phyloP scores from a whole-genome alignment of 345 rosid genomes.

The Citrus unshiu region DNA sequence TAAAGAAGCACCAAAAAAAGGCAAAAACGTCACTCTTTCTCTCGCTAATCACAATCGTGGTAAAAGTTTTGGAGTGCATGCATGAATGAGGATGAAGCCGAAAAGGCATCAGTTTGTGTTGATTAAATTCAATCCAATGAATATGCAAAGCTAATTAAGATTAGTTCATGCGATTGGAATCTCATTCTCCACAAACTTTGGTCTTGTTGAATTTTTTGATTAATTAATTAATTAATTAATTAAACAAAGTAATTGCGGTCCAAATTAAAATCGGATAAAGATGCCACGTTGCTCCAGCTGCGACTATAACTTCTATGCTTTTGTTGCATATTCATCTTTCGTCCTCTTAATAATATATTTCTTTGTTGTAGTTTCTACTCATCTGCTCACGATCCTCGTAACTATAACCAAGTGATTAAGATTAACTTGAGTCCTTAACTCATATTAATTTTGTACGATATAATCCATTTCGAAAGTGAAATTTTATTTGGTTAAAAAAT shows the following conservation, averaged over 20 bases:
- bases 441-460: too few relatives aligned
- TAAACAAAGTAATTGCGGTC: background rate
- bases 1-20: slow-evolving; percentile 2
- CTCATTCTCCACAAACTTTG: slow-evolving; percentile 17
- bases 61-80: background rate
- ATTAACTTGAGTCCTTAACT: background rate
- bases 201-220: background rate
- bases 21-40: slow-evolving; percentile 8
- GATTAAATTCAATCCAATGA: background rate
- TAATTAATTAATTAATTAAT: background rate
- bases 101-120: background rate
- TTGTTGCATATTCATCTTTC: background rate
- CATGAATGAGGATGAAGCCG: background rate
- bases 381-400: background rate
- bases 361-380: background rate
- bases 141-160: background rate
- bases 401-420: background rate
- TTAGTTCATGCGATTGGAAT: background rate
- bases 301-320: slow-evolving; percentile 19
- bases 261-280: slow-evolving; percentile 14
- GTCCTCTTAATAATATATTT: background rate
- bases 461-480: background rate
- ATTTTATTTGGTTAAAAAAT: too few relatives aligned
- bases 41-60: background rate
- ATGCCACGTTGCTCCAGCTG: slow-evolving; percentile 16